Conservation (phyloP, 2,329 filamentous ascomycete species). For the Verticillium nubilum region DNA sequence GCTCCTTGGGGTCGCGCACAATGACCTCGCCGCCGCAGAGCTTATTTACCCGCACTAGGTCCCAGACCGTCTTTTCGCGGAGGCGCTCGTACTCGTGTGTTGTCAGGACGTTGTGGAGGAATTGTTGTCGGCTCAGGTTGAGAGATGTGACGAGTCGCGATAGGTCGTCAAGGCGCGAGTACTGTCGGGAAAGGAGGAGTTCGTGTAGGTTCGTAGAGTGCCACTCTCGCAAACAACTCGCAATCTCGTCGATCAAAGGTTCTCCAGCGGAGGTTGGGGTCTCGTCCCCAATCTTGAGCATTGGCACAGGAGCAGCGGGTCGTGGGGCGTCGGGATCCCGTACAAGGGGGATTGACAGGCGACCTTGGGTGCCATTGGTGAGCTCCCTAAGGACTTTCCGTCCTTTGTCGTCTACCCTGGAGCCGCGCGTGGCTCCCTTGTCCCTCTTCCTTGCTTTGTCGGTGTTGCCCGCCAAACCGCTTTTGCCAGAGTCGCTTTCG, state of each 20-base stretch:
- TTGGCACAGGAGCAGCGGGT: constrained; percentile 87
- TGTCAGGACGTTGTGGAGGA: constrained; percentile 91
- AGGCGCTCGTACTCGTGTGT: constrained; percentile 73
- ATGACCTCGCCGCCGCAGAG: constrained; percentile 91
- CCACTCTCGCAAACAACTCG: constrained; percentile 95
- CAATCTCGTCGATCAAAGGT: constrained; percentile 94
- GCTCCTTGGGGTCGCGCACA: constrained; percentile 78
- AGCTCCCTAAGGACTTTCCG: constrained; percentile 23
- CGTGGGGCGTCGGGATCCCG: constrained; percentile 66
- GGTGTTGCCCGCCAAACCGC: constrained; percentile 37
- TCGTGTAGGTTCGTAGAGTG: constrained; percentile 96
- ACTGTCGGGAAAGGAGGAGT: constrained; percentile 76
- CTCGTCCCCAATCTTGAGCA: constrained; percentile 97
- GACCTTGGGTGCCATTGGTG: constrained; percentile 32
- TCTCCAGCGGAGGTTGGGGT: constrained; percentile 85
- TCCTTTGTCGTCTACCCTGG: constrained; percentile 6
- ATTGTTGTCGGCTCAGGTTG: constrained; percentile 79
- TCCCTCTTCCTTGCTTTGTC: constrained; percentile 21
- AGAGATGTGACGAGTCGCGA: constrained; percentile 76
- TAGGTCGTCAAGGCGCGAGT: constrained; percentile 74
- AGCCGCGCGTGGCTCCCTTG: neutral
- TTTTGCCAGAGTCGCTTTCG: constrained; percentile 49
- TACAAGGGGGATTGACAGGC: constrained; percentile 40
- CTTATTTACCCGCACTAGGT: constrained; percentile 90
- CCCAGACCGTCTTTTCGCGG: constrained; percentile 91